Base-by-base conservation (phyloP, 805 yeast genomes). In the Candida sithepensis region DNA sequence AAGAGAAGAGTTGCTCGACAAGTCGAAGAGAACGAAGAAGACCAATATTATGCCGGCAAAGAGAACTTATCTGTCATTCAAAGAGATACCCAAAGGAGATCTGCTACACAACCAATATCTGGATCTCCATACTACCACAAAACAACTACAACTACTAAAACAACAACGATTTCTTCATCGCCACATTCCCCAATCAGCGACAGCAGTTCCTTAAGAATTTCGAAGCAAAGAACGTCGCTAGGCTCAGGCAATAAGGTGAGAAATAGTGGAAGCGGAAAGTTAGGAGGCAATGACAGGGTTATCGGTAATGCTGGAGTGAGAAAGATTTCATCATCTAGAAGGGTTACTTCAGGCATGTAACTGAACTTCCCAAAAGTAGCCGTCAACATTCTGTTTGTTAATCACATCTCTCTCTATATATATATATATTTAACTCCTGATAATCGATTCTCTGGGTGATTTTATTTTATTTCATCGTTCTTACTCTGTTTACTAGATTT, bases 81-180 rank as follows among this genome's bases (percentile, higher is more conserved):
- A 21, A 44, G 28, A 30, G 51, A 39, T 54, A 57, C 45, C 68
- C 66, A 45, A 26, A 42, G 30, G 9, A 53, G 37, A 42, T 46
- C 45, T 48, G 55, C 44, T 47, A 58, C 38, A 50, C 47, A 53
- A 19, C 36, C 52, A 33, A 26, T 24, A n/a, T 55, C 67, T 69
- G 54, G 72, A 67, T 32, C 67, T 58, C 59, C 75, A 54, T 52
- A 58, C 19, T 63, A 71, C 51, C 73, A 73, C 14, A 75, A 71
- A 13, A 75, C 78, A 2, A 73, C 74, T 3, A 74, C 79, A 6
- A 75, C 81, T 8, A 67, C 78, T 6, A 75, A 78, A 1, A 74
- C 75, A 4, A 75, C 80, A 2, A 66, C 65, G 1, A 60, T 62
- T 14, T 52, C 68, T 23, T 58, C 68, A 1, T 57, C 67, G 3